Evolutionary conservation across 2,329 filamentous ascomycete genomes (phyloP).

Genomic region (Xylogone sp.): DNA sequence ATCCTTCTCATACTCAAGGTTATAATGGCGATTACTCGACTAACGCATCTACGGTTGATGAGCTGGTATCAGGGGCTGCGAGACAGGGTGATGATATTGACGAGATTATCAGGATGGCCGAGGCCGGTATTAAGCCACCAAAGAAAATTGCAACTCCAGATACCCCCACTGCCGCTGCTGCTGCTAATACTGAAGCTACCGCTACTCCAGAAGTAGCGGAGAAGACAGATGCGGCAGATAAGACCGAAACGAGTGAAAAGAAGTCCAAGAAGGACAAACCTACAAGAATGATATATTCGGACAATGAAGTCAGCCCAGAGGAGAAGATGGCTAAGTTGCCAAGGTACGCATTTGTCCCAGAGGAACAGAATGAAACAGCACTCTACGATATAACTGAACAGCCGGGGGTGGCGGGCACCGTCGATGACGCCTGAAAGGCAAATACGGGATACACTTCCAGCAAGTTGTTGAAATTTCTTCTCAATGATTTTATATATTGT

Average conservation of each 20-base stretch:
- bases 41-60: slow-evolving; percentile 43
- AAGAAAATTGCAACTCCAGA: slow-evolving; percentile 36
- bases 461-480: slow-evolving; percentile 11
- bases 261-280: slow-evolving; percentile 64
- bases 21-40: slow-evolving; percentile 27
- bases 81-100: slow-evolving; percentile 59
- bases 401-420: slow-evolving; percentile 20
- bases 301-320: slow-evolving; percentile 77
- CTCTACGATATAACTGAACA: slow-evolving; percentile 20
- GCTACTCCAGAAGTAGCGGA: slow-evolving; percentile 27
- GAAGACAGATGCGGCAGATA: slow-evolving; percentile 18
- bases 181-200: slow-evolving; percentile 20
- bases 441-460: slow-evolving; percentile 3
- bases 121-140: slow-evolving; percentile 53
- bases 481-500: background rate
- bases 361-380: slow-evolving; percentile 29
- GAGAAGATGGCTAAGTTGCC: slow-evolving; percentile 81
- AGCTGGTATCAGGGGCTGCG: slow-evolving; percentile 41
- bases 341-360: slow-evolving; percentile 66
- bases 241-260: slow-evolving; percentile 52
- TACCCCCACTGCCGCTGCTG: slow-evolving; percentile 37
- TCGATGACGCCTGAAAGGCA: slow-evolving; percentile 10
- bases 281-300: slow-evolving; percentile 76
- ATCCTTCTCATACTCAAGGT: slow-evolving; percentile 30
- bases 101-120: slow-evolving; percentile 60